phyloP scores from a whole-genome alignment of 371 early-diverging fungal species.

The Choanephora cucurbitarum region DNA sequence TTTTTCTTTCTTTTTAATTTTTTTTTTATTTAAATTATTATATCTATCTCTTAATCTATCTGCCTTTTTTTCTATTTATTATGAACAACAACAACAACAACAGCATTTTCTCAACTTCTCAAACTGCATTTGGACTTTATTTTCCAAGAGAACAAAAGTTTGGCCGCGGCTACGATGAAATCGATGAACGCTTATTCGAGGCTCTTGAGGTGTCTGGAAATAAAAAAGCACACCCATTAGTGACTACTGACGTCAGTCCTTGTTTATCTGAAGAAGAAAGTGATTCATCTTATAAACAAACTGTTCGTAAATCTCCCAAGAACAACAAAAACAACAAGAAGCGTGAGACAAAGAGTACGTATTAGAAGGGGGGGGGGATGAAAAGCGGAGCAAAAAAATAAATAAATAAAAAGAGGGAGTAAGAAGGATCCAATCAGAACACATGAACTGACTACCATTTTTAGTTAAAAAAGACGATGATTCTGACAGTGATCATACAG shows the following conservation, averaged over 20 bases:
- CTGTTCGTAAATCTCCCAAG: not conserved
- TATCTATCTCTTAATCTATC: constrained; percentile 3
- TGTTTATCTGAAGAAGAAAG: constrained; percentile 16
- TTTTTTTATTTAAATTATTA: too few relatives aligned
- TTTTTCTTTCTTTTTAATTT: not conserved
- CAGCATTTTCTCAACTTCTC: constrained; percentile 9
- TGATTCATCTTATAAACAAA: constrained; percentile 3
- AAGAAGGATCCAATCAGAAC: not conserved
- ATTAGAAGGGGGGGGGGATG: not conserved
- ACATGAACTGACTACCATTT: too few relatives aligned
- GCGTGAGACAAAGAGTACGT: constrained; percentile 10
- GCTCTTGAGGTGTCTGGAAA: constrained; percentile 6
- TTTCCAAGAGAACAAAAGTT: not conserved
- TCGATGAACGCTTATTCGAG: constrained; percentile 22
- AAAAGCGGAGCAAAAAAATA: not conserved
- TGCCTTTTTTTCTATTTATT: constrained; percentile 8
- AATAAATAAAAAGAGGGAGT: not conserved
- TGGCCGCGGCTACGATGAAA: constrained; percentile 11
- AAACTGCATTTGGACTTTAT: constrained; percentile 7
- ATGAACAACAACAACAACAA: constrained; percentile 5
- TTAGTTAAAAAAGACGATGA: constrained; percentile 4
- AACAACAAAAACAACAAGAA: constrained; percentile 1
- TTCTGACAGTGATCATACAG: constrained; percentile 7
- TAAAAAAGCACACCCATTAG: not conserved
- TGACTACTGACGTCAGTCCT: constrained; percentile 4